Base-by-base conservation (phyloP, 352 stramenopile genomes). In the Peronospora belbahrii region DNA sequence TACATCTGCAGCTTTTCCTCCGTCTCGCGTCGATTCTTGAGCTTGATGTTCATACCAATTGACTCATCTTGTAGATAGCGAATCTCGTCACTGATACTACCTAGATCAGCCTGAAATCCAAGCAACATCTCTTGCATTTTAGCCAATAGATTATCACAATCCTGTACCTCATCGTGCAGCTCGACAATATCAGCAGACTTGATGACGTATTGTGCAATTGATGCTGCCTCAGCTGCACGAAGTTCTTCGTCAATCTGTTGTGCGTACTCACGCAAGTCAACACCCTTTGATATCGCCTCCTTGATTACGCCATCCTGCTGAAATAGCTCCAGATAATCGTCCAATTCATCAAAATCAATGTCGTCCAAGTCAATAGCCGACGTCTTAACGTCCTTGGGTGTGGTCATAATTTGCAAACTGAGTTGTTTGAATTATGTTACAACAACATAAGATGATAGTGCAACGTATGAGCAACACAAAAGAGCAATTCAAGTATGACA, bases 91-190 rank as follows among this genome's bases (percentile, higher is more conserved):
- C 85, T 97, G 53, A 99, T 96, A 32, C 94, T 94, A 18, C 95
- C 95, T 5, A 99, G 67, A 69, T 99, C 95, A 2, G 94, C 94
- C 72, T 99, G 95, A 68, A 99, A 99, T 6, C 95, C 95, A 17
- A 98, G 65, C 28, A 99, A 64, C 88, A 99, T 97, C 74, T 98
- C 94, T 61, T 99, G 94, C 83, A 99, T 95, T 34, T 88, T 83
- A 14, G 85, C 88, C 33, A 99, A 77, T 48, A 98, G 92, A 56
- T 91, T 86, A 70, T 99, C 96, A 67, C 95, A 98, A 40, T 88
- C 80, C 54, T 97, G 85, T 34, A 99, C 89, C 56, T 99, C 83
- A 40, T 92, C 74, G 49, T 96, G 87, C 35, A 98, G 62, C 45
- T 85, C 74, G 17, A 87, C 77, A 52, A 98, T 94, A 61, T 97